Percentiles rank a stretch among this genome's conserved stretches.
phyloP scores from a whole-genome alignment of 108 stramenopile genomes.

The Mediolabrus comicus region DNA sequence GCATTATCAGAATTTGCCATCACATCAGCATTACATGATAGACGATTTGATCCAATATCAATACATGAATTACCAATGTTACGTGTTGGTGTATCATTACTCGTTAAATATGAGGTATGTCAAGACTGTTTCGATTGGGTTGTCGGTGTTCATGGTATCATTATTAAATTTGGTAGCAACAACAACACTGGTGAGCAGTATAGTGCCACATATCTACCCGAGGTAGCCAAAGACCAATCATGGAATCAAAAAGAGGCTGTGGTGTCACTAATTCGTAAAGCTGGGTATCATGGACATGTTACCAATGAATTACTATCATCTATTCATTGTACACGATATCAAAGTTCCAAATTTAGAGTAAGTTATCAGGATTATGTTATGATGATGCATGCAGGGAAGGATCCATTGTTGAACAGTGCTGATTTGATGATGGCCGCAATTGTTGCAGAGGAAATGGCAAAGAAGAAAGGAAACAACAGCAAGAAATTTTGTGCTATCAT shows the following conservation, averaged over 20 bases:
- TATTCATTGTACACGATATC: slow-evolving; percentile 73
- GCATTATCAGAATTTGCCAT: slow-evolving; percentile 72
- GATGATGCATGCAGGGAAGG: slow-evolving; percentile 2
- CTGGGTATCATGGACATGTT: slow-evolving; percentile 62
- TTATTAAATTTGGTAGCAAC: slow-evolving; percentile 50
- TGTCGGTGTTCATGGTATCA: slow-evolving; percentile 78
- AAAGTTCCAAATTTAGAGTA: slow-evolving; percentile 62
- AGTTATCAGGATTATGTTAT: slow-evolving; percentile 65
- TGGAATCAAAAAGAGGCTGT: slow-evolving; percentile 64
- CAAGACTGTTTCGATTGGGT: slow-evolving; percentile 65
- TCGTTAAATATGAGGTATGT: slow-evolving; percentile 74
- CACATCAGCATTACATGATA: slow-evolving; percentile 63
- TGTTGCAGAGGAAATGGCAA: slow-evolving; percentile 13
- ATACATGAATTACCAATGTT: slow-evolving; percentile 50
- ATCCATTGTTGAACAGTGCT: slow-evolving; percentile 16
- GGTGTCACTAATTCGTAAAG: slow-evolving; percentile 62
- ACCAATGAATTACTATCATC: slow-evolving; percentile 28
- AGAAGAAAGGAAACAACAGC: background rate
- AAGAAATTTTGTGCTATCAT: slow-evolving; percentile 23
- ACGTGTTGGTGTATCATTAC: slow-evolving; percentile 69
- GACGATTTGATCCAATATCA: slow-evolving; percentile 65
- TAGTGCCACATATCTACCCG: slow-evolving; percentile 73
- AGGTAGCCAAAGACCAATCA: slow-evolving; percentile 70
- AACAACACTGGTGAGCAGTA: slow-evolving; percentile 13
- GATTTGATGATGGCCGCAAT: slow-evolving; percentile 3